A percentile compares a stretch with the other conserved stretches of the same genome.
Evolutionary conservation across 805 yeast genomes (phyloP).

Genomic region (Candida morakotiae): DNA sequence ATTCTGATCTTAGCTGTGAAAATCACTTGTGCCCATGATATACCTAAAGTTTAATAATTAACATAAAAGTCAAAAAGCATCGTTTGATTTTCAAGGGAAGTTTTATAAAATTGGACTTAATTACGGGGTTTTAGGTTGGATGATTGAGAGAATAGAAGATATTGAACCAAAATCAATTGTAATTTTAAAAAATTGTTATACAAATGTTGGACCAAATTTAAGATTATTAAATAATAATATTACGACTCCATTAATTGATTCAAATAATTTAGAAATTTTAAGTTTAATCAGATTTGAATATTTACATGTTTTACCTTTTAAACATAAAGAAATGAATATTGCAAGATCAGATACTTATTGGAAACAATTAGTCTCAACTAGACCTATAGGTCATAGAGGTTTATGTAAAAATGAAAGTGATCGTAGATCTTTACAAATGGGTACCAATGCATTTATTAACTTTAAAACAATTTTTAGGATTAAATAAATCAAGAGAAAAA

Average conservation of each 20-base stretch:
- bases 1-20: too few species aligned
- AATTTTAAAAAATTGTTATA: conserved; percentile 53
- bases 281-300: conserved; percentile 78
- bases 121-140: too few species aligned
- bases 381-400: conserved; percentile 96
- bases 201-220: conserved; percentile 64
- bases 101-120: too few species aligned
- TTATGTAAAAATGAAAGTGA: conserved; percentile 79
- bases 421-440: conserved; percentile 78
- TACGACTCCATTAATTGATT: conserved; percentile 74
- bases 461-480: conserved; percentile 76
- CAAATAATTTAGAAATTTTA: conserved; percentile 64
- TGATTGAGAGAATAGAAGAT: too few species aligned
- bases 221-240: conserved; percentile 62
- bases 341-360: conserved; percentile 76
- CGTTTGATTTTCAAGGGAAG: too few species aligned
- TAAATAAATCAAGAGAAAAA: conserved; percentile 23
- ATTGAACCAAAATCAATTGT: too few species aligned
- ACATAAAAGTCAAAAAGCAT: too few species aligned
- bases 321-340: conserved; percentile 62
- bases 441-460: conserved; percentile 97
- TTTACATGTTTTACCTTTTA: conserved; percentile 66
- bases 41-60: too few species aligned
- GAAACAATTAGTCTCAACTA: conserved; percentile 82
- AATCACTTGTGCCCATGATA: too few species aligned